Evolutionary conservation across 495 filamentous ascomycete genomes (phyloP), one percentile per base, ranked within the genome.

Genomic region (Paragyromitra xinjiangensis): DNA sequence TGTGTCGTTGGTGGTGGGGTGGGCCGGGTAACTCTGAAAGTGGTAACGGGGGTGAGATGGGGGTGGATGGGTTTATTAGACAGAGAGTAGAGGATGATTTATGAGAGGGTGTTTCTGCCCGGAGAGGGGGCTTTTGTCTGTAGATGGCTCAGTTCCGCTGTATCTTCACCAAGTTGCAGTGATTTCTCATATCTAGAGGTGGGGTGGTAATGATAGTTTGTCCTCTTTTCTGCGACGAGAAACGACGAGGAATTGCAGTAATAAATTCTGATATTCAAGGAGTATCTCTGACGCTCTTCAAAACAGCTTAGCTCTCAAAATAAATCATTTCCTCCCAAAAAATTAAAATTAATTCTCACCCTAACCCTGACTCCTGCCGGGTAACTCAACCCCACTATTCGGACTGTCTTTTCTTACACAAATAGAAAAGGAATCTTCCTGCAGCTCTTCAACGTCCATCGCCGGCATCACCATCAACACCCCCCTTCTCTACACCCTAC

Each of bases 391-490:
- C 59, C 59, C 59, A 24, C 14, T 7, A 39, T 50, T 16, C 44
- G 67, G 73, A 75, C 73, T 75, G 73, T 37, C 39, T 71, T 75
- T 63, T 63, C 55, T 9, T 11, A 55, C 39, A 56, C 61, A 34
- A 34, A 34, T 8, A 44, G 42, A 50, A 65, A 14, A 16, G 42
- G 34, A 73, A 73, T 39, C 44, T 2, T 34, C 37, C 9, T 26
- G 24, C 42, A 48, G 19, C 48, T 16, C n/a, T 40, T 19, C 40
- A 22, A 39, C 8, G 12, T 37, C 68, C 19, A 44, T 55, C 50
- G n/a, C 26, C 39, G 16, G n/a, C 14, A 24, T 19, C 63, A 8
- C 22, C 51, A 8, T 14, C 64, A 24, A 39, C 29, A 48, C 26
- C 48, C 48, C 6, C 7, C 44, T 56, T 55, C 44, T 9, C n/a